phyloP scores from a whole-genome alignment of 139 green algal species.

The Auxenochlorella pyrenoidosa region DNA sequence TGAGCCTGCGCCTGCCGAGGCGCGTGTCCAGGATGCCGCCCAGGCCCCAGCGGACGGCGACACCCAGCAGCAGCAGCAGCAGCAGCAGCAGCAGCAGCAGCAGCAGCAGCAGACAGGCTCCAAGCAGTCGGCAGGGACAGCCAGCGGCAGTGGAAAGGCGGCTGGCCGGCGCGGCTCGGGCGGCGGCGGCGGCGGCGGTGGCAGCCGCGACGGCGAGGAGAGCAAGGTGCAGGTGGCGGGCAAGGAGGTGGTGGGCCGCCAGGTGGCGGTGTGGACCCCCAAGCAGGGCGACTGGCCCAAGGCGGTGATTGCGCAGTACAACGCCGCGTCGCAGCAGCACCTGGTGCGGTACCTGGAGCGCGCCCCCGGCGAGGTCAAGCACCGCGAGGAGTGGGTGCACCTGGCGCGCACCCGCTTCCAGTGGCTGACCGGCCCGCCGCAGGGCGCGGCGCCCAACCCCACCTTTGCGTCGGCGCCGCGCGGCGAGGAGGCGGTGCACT shows the following conservation, averaged over 20 bases:
- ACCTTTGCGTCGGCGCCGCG: slow-evolving; percentile 30
- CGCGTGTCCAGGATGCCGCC: background rate
- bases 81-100: background rate
- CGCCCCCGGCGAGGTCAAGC: slow-evolving; percentile 27
- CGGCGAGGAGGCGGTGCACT: slow-evolving; percentile 48
- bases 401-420: slow-evolving; percentile 61
- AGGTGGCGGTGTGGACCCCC: slow-evolving; percentile 48
- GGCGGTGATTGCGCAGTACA: slow-evolving; percentile 32
- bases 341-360: slow-evolving; percentile 48
- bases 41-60: background rate
- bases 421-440: slow-evolving; percentile 45
- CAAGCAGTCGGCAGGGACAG: slow-evolving; percentile 18
- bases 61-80: background rate
- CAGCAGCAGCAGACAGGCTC: background rate
- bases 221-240: slow-evolving; percentile 37
- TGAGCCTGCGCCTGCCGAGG: background rate
- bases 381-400: slow-evolving; percentile 58
- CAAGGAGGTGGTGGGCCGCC: slow-evolving; percentile 52
- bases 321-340: slow-evolving; percentile 40
- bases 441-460: slow-evolving; percentile 54
- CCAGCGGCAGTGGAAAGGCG: slow-evolving; percentile 21
- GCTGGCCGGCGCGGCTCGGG: background rate
- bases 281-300: slow-evolving; percentile 50
- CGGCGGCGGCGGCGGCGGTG: background rate
- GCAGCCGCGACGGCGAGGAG: slow-evolving; percentile 4